Base-by-base conservation (phyloP, 192 early-diverging fungal species). In the Entomortierella chlamydospora region DNA sequence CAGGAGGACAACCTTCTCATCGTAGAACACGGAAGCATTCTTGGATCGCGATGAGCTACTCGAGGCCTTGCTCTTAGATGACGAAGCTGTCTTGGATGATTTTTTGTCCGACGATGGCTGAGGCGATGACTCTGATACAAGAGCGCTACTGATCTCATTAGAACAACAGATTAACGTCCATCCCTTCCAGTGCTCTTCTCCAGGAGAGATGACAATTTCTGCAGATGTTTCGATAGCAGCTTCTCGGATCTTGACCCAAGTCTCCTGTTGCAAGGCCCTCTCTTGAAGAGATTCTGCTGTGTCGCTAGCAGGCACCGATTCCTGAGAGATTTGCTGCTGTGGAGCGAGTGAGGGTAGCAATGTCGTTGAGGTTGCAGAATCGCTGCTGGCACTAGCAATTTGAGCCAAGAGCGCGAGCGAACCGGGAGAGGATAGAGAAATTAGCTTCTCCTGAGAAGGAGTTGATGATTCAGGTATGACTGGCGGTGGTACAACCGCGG, bases 1-100 rank as follows among this genome's bases (percentile, higher is more conserved):
- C 25, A 93, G 61, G 0, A 91, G 68, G 6, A 93, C 76, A 17
- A 93, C 87, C 71, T 91, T 89, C 70, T 93, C 91, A 62, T 87
- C 86, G 37, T 86, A 86, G 10, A 76, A 72, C n/a, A 77, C 29
- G 4, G 55, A 39, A 18, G 31, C 10, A 22, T 43, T 22, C 47
- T 61, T 45, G 42, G 39, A 12, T 33, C 22, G 31, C 39, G 52
- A 54, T 45, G 81, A 84, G 3, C 66, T 34, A 29, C 2, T 9
- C 15, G 52, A 26, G 6, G 2, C 5, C 18, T 54, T 54, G 52
- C 28, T 54, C 4, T 17, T 51, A 17, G 18, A 51, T 17, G 50
- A 51, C 12, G 31, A 52, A 22, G 37, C 17, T 29, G 70, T 18
- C 37, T 34, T 60, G 18, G 57, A 42, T 4, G 34, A 31, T 29